Evolutionary conservation across 2,329 filamentous ascomycete genomes (phyloP), one percentile per base, ranked within the genome.

Genomic region (Gnomoniopsis sp.): DNA sequence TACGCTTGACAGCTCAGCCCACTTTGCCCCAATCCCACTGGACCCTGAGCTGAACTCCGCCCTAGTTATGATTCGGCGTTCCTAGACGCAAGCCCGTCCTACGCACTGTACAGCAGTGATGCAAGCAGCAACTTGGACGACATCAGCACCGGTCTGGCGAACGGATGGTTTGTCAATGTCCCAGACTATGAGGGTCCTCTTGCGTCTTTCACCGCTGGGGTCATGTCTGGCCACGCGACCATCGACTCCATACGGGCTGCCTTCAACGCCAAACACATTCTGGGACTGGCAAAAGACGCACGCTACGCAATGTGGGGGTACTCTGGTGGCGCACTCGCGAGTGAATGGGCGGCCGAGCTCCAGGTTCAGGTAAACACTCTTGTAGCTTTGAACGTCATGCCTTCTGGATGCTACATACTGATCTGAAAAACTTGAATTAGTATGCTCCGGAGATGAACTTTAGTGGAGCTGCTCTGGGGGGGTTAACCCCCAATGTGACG

Each of bases 401-500:
- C 4, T 30, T 30, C 26, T 30, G 8, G 26, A 30, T 30, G 8
- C 26, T 4, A 30, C 4, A 30, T 4, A 30, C 26, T 30, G 26
- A 30, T 30, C 8, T 30, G 26, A 30, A 8, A 30, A 8, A 8
- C 8, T 4, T 30, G 26, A 8, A 30, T 4, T 30, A 30, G 4
- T 85, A 85, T 60, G 82, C 82, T 0, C 80, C 82, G 0, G 80
- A 83, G 43, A 67, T 85, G 6, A 68, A 71, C 2, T 72, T 85
- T 34, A 70, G 70, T 1, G 81, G 80, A 2, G 76, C 74, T 1
- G 81, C 78, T 0, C 62, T 84, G 0, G 81, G 82, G 3, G 81
- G 81, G 0, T 61, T 79, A 3, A 72, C 76, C 0, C 71, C 78
- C 0, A 76, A 79, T 26, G 64, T 77, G 11, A 70, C 68, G 1